Evolutionary conservation across 106 monocot species (phyloP), one percentile per base, ranked within the genome.

Genomic region (Hemerocallis citrina): DNA sequence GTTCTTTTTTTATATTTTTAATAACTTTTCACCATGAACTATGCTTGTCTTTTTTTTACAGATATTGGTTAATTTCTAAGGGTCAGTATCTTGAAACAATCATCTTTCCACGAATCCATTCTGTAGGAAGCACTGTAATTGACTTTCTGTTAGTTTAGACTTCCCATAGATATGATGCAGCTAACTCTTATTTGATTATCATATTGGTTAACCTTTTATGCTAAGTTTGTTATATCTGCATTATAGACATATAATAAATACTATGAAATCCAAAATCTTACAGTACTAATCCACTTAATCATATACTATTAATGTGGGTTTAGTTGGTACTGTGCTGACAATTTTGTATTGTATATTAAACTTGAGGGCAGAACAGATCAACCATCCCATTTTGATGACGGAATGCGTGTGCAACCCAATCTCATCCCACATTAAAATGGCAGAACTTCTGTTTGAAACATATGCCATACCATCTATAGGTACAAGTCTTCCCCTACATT

Each of bases 381-480:
- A 87, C 74, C 96, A 96, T 85, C 96, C 96, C 35, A 88, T 96
- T 58, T 61, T 96, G 38, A 91, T 96, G 80, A 96, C 96, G 56
- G 96, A 96, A 67, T 91, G 91, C 69, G 69, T 76, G 38, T 81
- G 76, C 68, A 96, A 96, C 54, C 96, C 96, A 40, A 50, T 87
- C 12, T 76, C 73, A 27, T 96, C 96, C 34, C 80, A 91, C 28
- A 78, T 84, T 73, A 91, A 84, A 96, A 96, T 96, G 96, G 81
- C 96, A 30, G 96, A 96, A 55, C 96, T 96, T 75, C 87, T 96
- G 33, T 96, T 96, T 66, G 96, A 96, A 68, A 91, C 87, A 44
- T 96, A 96, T 77, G 91, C 79, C 31, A 68, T 84, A 42, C 87
- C 90, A 62, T 87, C 87, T 40, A 27, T 96, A 56, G 96, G 96